phyloP scores from a whole-genome alignment of 106 monocot species.

The Allium cepa region DNA sequence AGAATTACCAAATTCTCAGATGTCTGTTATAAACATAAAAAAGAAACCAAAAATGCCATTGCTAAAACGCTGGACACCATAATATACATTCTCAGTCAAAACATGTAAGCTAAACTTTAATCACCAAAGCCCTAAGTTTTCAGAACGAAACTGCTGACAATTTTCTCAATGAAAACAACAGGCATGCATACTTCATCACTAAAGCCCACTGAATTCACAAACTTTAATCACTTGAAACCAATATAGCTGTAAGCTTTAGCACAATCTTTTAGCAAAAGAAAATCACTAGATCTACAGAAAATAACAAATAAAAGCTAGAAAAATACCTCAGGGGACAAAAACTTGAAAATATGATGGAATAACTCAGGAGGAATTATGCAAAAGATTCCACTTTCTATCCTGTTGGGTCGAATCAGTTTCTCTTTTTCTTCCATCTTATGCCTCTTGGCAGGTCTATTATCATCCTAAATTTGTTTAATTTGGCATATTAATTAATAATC shows the following conservation, averaged over 20 bases:
- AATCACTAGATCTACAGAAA: background rate
- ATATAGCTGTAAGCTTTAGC: too few relatives aligned
- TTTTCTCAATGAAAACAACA: too few relatives aligned
- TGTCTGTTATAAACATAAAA: too few relatives aligned
- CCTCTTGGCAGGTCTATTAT: conserved; percentile 26
- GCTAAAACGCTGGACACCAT: too few relatives aligned
- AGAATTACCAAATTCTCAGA: too few relatives aligned
- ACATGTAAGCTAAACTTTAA: background rate
- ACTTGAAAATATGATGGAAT: conserved; percentile 87
- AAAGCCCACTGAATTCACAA: too few relatives aligned
- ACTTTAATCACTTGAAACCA: too few relatives aligned
- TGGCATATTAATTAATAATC: background rate
- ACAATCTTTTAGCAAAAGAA: background rate
- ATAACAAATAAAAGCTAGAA: background rate
- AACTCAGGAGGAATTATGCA: conserved; percentile 78
- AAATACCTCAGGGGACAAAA: conserved; percentile 86
- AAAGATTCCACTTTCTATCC: conserved; percentile 54
- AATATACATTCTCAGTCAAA: too few relatives aligned
- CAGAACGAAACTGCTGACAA: too few relatives aligned
- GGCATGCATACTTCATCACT: too few relatives aligned
- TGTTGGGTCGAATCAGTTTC: conserved; percentile 2
- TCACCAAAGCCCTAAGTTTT: background rate
- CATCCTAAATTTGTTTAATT: background rate
- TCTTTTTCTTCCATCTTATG: conserved; percentile 21
- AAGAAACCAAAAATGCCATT: too few relatives aligned